These are phyloP conservation scores for Backusella morwellensis DNA, from an alignment of 192 early-diverging fungal species.

Conservation along the genomic window DNA sequence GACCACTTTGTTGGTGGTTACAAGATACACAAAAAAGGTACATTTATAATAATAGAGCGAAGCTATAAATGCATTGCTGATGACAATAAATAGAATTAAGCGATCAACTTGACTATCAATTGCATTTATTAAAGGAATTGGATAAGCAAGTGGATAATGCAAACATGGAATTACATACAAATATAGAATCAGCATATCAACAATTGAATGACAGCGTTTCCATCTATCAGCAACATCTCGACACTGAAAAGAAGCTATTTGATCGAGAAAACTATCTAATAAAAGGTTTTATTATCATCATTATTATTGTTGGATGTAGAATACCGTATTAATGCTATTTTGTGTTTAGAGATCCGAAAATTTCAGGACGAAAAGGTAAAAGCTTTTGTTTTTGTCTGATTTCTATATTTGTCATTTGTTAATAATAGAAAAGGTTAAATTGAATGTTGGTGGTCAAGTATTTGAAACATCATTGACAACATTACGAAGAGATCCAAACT, in stretches of 20 bases:
- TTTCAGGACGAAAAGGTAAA: constrained; percentile 27
- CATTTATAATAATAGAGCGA: not conserved
- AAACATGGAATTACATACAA: constrained; percentile 7
- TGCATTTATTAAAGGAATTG: constrained; percentile 3
- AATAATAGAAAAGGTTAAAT: constrained; percentile 11
- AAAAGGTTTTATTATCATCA: not conserved
- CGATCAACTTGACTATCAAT: not conserved
- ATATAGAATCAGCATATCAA: constrained; percentile 19
- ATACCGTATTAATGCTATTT: no score
- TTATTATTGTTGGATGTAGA: no score
- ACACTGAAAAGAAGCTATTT: constrained; percentile 8
- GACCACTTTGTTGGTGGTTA: not conserved
- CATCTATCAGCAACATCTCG: constrained; percentile 10
- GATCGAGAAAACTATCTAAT: constrained; percentile 19
- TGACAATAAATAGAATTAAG: not conserved
- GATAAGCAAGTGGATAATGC: constrained; percentile 19
- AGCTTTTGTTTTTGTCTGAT: not conserved
- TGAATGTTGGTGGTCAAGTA: constrained; percentile 30
- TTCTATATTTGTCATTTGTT: not conserved
- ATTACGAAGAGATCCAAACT: constrained; percentile 24
- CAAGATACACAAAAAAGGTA: not conserved
- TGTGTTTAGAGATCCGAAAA: constrained; percentile 16
- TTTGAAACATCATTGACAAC: constrained; percentile 31
- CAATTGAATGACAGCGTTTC: not conserved
- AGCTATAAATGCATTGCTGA: not conserved